Conservation (phyloP, 2,329 filamentous ascomycete genomes). For the Cordyceps tenuipes region DNA sequence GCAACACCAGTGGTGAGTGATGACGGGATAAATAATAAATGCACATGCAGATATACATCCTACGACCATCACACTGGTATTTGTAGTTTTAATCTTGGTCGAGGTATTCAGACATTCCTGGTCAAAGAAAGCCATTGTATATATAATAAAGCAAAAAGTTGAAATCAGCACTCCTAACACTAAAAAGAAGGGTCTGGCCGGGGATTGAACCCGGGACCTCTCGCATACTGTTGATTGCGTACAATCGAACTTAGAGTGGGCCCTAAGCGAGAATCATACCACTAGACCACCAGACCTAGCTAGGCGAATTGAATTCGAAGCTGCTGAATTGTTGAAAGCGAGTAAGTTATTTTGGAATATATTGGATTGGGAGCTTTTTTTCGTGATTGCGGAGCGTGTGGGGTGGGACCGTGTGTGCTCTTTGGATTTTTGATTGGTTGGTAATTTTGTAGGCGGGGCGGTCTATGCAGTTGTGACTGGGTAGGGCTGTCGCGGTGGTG, state of each 20-base stretch:
- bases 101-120: no score
- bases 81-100: no score
- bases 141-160: no score
- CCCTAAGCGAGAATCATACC: conserved; percentile 68
- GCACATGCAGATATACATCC: no score
- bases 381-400: neutral
- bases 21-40: no score
- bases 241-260: conserved; percentile 25
- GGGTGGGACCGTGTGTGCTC: neutral
- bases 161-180: no score
- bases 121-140: no score
- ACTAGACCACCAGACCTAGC: neutral
- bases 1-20: no score
- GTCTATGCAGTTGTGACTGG: neutral
- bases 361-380: neutral
- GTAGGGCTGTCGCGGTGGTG: neutral
- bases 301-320: neutral
- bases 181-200: conserved; percentile 24
- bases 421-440: neutral
- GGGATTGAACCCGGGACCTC: conserved; percentile 28
- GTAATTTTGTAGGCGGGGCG: no score
- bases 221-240: conserved; percentile 20
- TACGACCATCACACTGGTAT: no score
- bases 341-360: neutral
- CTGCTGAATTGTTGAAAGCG: neutral